Evolutionary conservation across 352 stramenopile genomes (phyloP), one percentile per base, ranked within the genome.

Genomic region (Phytophthora palmivora): DNA sequence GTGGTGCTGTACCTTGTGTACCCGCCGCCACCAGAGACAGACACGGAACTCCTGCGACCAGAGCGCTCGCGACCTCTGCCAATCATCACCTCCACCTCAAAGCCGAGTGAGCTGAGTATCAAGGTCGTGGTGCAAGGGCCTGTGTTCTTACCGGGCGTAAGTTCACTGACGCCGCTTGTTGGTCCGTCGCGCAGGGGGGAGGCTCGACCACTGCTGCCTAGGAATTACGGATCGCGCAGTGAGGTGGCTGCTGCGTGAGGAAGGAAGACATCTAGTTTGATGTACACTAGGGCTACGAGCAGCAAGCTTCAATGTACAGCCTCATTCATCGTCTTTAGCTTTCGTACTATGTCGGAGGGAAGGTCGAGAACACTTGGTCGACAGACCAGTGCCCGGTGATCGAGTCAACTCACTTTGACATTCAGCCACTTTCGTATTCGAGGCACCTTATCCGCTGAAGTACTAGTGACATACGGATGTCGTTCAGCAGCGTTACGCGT

Each of bases 1-100:
- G 63, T 74, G 56, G 32, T 26, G 12, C 57, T 81, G 1, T 84
- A 79, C 60, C n/a, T 78, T 28, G 34, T 48, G 28, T 79, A 76
- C 57, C 63, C 63, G 37, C 42, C 67, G 24, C 39, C 24, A 8
- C 14, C 21, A 10, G 50, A 60, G 22, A 26, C 19, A 21, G 28
- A 66, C 14, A n/a, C 18, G 18, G 26, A 26, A 7, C 11, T 60
- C 7, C 44, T 67, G 16, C 55, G 26, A 1, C 21, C 44, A 9
- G 37, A 53, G 51, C 43, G 19, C 39, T 19, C 43, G 10, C 24
- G 54, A 1, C 57, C 57, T 12, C 34, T 63, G 37, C 50, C 36
- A 12, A 24, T 68, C 18, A 55, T 62, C 43, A 52, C 43, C 24
- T 53, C 37, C 16, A 32, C 39, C 18, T 52, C 38, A 12, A 54